A percentile compares a stretch with the other conserved stretches of the same genome.
phyloP scores from a whole-genome alignment of 495 filamentous ascomycete species.

The Glarea lozoyensis region DNA sequence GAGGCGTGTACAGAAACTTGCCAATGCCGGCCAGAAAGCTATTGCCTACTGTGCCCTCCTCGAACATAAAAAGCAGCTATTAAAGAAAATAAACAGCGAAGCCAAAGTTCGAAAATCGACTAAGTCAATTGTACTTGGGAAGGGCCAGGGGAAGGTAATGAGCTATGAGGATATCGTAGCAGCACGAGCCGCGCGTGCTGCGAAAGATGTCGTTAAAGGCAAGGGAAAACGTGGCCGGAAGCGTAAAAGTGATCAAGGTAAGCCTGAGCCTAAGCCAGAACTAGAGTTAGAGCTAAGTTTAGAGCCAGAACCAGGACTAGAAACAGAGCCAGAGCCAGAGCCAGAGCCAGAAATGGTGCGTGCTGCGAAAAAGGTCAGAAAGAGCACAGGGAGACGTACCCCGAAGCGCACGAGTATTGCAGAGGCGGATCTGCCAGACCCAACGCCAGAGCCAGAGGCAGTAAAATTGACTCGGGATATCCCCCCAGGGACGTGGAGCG shows the following conservation, averaged over 20 bases:
- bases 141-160: slow-evolving; percentile 27
- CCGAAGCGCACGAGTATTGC: slow-evolving; percentile 21
- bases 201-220: slow-evolving; percentile 7
- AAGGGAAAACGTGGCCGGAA: slow-evolving; percentile 21
- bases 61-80: slow-evolving; percentile 19
- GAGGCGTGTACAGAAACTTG: slow-evolving; percentile 21
- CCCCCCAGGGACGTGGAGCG: slow-evolving; percentile 8
- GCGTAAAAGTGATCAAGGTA: slow-evolving; percentile 17
- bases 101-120: slow-evolving; percentile 22
- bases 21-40: slow-evolving; percentile 23
- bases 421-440: slow-evolving; percentile 11
- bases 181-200: slow-evolving; percentile 24
- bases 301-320: slow-evolving; percentile 5
- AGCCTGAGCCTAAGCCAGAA: slow-evolving; percentile 15
- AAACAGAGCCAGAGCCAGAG: slow-evolving; percentile 12
- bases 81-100: slow-evolving; percentile 13
- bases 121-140: slow-evolving; percentile 12
- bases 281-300: slow-evolving; percentile 9
- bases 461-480: slow-evolving; percentile 6
- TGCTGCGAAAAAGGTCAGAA: slow-evolving; percentile 19
- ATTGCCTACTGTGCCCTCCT: slow-evolving; percentile 25
- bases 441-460: slow-evolving; percentile 9
- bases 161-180: slow-evolving; percentile 29
- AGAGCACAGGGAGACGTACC: slow-evolving; percentile 8
- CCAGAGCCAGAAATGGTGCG: slow-evolving; percentile 11